These are phyloP conservation scores for Ilex asprella DNA, from an alignment of 257 asterid species.

Conservation along the genomic window DNA sequence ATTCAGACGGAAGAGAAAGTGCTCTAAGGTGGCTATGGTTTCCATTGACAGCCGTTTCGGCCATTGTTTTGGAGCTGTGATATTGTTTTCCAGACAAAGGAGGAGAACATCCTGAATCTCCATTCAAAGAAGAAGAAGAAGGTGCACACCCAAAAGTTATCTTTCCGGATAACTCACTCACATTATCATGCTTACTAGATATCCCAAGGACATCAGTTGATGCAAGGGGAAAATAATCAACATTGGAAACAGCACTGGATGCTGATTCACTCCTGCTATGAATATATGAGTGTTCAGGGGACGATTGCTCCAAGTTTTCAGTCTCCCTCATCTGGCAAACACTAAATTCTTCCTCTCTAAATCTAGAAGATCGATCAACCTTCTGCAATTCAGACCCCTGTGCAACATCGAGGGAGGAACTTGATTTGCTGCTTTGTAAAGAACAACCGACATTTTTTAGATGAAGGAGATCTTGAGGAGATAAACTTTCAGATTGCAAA, in stretches of 20 bases:
- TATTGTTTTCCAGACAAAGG: slow-evolving; percentile 30
- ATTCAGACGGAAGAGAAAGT: slow-evolving; percentile 40
- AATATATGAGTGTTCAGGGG: slow-evolving; percentile 68
- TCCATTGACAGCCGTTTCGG: slow-evolving; percentile 40
- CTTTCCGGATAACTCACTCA: slow-evolving; percentile 34
- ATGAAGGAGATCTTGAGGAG: slow-evolving; percentile 3
- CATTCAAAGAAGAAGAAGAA: slow-evolving; percentile 12
- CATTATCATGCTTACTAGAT: slow-evolving; percentile 34
- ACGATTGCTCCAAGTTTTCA: slow-evolving; percentile 44
- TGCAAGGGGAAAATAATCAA: slow-evolving; percentile 45
- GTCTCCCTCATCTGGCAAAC: slow-evolving; percentile 23
- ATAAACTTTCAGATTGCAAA: slow-evolving; percentile 9
- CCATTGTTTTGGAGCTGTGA: slow-evolving; percentile 41
- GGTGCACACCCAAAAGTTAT: slow-evolving; percentile 26
- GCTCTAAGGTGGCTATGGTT: slow-evolving; percentile 32
- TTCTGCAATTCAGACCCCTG: slow-evolving; percentile 25
- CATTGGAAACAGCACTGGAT: slow-evolving; percentile 81
- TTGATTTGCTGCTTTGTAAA: slow-evolving; percentile 20
- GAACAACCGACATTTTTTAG: slow-evolving; percentile 23
- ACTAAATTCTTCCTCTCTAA: slow-evolving; percentile 28
- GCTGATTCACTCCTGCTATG: slow-evolving; percentile 92
- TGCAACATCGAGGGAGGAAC: slow-evolving; percentile 26
- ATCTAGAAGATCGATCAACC: slow-evolving; percentile 16
- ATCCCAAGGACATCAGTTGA: slow-evolving; percentile 46
- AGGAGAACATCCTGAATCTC: slow-evolving; percentile 25